phyloP scores from a whole-genome alignment of 1,284 basidiomycete genomes.

The Cryptococcus amylolentus region DNA sequence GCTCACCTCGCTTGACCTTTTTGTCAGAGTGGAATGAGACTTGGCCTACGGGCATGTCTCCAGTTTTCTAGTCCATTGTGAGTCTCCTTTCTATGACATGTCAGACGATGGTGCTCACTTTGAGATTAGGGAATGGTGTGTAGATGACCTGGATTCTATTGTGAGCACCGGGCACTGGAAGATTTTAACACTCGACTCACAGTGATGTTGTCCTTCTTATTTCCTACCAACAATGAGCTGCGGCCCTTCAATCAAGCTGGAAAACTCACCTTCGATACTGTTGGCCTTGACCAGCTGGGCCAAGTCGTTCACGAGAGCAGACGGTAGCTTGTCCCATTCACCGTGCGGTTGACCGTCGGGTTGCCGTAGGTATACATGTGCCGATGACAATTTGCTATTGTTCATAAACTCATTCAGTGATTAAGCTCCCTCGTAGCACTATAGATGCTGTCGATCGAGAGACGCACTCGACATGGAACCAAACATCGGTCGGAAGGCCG shows the following conservation, averaged over 20 bases:
- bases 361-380: constrained; percentile 90
- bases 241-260: neutral
- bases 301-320: constrained; percentile 73
- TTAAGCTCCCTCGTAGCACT: neutral
- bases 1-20: constrained; percentile 70
- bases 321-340: constrained; percentile 79
- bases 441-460: neutral
- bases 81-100: neutral
- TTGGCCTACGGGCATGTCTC: constrained; percentile 92
- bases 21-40: constrained; percentile 93
- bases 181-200: constrained; percentile 16
- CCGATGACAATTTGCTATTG: constrained; percentile 86
- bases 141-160: constrained; percentile 66
- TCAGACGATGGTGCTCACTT: constrained; percentile 55
- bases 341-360: constrained; percentile 61
- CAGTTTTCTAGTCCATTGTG: constrained; percentile 70
- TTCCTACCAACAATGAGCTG: constrained; percentile 54
- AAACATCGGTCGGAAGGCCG: constrained; percentile 60
- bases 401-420: neutral
- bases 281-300: constrained; percentile 97
- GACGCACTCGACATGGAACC: constrained; percentile 57
- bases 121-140: constrained; percentile 83
- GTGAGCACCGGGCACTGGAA: neutral
- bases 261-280: constrained; percentile 80
- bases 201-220: constrained; percentile 91